Conservation (phyloP, 257 asterid genomes). For the Ocimum tenuiflorum region DNA sequence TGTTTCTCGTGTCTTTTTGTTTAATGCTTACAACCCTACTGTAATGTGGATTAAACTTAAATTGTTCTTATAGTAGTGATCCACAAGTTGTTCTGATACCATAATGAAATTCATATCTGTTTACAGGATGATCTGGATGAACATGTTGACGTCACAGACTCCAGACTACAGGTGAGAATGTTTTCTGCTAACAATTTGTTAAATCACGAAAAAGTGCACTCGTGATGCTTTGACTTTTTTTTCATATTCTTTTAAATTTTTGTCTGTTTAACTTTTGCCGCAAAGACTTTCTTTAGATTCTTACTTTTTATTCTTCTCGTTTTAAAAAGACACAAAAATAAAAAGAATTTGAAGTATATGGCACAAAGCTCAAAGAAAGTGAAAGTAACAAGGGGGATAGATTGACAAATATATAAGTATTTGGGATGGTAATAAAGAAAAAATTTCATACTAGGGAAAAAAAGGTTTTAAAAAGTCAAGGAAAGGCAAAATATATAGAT, state of each 20-base stretch:
- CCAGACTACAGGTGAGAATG: constrained; percentile 58
- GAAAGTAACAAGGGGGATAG: too few relatives aligned
- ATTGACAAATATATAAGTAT: too few relatives aligned
- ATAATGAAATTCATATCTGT: constrained; percentile 9
- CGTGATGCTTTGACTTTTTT: not conserved
- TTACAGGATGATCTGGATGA: constrained; percentile 70
- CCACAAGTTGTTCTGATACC: not conserved
- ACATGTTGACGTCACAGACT: constrained; percentile 74
- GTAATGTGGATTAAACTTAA: not conserved
- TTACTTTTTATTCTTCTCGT: not conserved
- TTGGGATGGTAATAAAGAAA: too few relatives aligned
- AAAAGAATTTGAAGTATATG: too few relatives aligned
- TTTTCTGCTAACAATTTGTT: not conserved
- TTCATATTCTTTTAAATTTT: not conserved
- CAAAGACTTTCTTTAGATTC: not conserved
- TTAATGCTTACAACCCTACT: not conserved
- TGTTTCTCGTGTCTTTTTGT: not conserved
- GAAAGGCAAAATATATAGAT: too few relatives aligned
- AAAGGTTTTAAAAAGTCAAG: too few relatives aligned
- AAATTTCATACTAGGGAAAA: too few relatives aligned
- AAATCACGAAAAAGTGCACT: not conserved
- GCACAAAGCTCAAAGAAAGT: too few relatives aligned
- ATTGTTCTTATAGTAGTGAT: not conserved
- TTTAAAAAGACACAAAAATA: too few relatives aligned
- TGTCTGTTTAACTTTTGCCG: not conserved